phyloP scores from a whole-genome alignment of 805 yeast genomes.

The Candida xyloterini region DNA sequence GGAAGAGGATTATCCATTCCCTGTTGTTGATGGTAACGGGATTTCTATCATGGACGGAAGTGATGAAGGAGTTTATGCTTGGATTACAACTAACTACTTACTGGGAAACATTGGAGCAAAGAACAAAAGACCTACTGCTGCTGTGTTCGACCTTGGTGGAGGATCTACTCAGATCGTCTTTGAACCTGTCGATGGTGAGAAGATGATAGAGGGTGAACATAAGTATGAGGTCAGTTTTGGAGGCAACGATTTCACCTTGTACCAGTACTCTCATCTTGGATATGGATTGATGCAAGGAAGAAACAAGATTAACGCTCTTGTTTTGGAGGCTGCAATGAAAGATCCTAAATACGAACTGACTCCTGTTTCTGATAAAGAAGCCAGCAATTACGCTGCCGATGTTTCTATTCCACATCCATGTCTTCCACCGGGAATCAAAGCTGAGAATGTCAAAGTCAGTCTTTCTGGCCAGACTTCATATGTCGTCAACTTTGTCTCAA shows the following conservation, averaged over 20 bases:
- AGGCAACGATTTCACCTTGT: constrained; percentile 70
- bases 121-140: constrained; percentile 81
- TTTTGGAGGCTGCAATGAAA: constrained; percentile 39
- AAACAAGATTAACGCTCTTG: constrained; percentile 66
- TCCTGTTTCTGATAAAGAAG: constrained; percentile 25
- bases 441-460: constrained; percentile 61
- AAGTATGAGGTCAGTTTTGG: constrained; percentile 80
- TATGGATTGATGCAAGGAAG: constrained; percentile 96
- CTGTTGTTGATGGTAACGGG: constrained; percentile 85
- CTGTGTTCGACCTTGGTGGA: constrained; percentile 97
- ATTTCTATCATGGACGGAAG: constrained; percentile 92
- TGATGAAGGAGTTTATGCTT: constrained; percentile 97
- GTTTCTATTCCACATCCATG: constrained; percentile 73
- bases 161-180: constrained; percentile 98
- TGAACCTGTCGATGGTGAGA: constrained; percentile 72
- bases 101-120: constrained; percentile 89
- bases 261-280: constrained; percentile 94
- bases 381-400: constrained; percentile 39
- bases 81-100: constrained; percentile 94
- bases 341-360: constrained; percentile 27
- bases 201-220: constrained; percentile 79
- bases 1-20: constrained; percentile 82
- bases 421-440: constrained; percentile 70
- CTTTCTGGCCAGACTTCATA: constrained; percentile 36
- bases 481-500: constrained; percentile 34